phyloP scores from a whole-genome alignment of 176 grass and related monocot species.

The Chrysopogon serrulatus region DNA sequence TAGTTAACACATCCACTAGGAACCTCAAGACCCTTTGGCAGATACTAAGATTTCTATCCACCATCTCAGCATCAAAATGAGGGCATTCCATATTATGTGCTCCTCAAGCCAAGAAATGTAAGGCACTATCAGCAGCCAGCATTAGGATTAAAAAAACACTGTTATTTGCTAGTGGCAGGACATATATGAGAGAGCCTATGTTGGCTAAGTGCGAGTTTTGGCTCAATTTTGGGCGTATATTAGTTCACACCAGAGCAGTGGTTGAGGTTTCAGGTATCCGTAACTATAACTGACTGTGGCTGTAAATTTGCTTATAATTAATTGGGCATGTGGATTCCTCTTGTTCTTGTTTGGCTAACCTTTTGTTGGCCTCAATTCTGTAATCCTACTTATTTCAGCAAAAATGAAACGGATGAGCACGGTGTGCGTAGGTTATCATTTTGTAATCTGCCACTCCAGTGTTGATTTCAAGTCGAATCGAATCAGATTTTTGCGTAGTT shows the following conservation, averaged over 20 bases:
- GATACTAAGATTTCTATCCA: not conserved
- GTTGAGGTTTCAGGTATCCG: not conserved
- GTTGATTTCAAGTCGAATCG: too few species aligned
- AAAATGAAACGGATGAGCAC: not conserved
- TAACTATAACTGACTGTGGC: not conserved
- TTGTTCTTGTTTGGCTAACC: not conserved
- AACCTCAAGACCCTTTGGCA: not conserved
- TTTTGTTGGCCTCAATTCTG: not conserved
- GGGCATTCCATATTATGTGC: not conserved
- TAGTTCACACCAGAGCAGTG: not conserved
- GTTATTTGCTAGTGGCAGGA: not conserved
- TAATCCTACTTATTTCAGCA: not conserved
- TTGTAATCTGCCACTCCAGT: not conserved
- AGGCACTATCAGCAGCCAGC: not conserved
- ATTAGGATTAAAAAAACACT: not conserved
- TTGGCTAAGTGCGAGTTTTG: not conserved
- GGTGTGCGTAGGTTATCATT: too few species aligned
- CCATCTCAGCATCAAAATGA: not conserved
- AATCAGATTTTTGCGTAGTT: not conserved
- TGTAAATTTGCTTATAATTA: not conserved
- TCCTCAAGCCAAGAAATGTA: not conserved
- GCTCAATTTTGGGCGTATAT: not conserved
- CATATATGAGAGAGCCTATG: not conserved
- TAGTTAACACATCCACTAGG: not conserved
- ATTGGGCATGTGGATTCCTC: not conserved